Conservation (phyloP, 164 flowering plant genomes). For the Protea cynaroides region DNA sequence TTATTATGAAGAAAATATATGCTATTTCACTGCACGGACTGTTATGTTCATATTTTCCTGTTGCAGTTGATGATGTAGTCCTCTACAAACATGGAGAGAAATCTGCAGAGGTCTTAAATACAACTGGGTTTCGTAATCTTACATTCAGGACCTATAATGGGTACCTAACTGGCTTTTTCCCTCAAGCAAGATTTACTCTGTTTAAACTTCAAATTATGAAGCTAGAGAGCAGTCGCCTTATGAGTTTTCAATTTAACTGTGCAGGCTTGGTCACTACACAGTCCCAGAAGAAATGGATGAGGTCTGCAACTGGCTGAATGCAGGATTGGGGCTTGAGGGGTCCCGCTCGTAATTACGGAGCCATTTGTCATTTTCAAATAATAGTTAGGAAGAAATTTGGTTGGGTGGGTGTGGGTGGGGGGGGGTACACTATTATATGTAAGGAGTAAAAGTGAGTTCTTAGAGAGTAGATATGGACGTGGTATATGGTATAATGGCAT, state of each 20-base stretch:
- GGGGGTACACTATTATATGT: conserved; percentile 10
- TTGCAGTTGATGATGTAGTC: conserved; percentile 65
- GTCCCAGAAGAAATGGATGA: conserved; percentile 92
- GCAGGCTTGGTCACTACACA: conserved; percentile 96
- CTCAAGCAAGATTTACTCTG: not conserved
- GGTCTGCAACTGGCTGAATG: conserved; percentile 68
- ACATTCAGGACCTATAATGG: conserved; percentile 55
- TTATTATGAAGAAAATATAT: not conserved
- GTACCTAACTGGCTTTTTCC: conserved; percentile 28
- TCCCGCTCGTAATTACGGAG: conserved; percentile 20
- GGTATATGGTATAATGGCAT: conserved; percentile 34
- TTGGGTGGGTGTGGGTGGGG: conserved; percentile 2
- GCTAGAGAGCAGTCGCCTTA: not conserved
- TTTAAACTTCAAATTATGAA: conserved; percentile 1
- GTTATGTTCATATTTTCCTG: not conserved
- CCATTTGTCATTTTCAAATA: conserved; percentile 3
- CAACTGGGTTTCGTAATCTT: conserved; percentile 49
- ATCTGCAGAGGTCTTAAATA: conserved; percentile 41
- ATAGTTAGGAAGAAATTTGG: conserved; percentile 11
- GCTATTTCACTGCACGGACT: not conserved
- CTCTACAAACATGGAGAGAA: conserved; percentile 48
- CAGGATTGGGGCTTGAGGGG: conserved; percentile 66
- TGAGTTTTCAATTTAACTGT: conserved; percentile 5
- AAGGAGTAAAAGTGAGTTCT: conserved; percentile 15
- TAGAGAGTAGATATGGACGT: conserved; percentile 13